A percentile compares a stretch with the other conserved stretches of the same genome.
These are phyloP conservation scores for Pestalotiopsis sp. DNA, from an alignment of 2,329 filamentous ascomycete species.

Conservation along the genomic window DNA sequence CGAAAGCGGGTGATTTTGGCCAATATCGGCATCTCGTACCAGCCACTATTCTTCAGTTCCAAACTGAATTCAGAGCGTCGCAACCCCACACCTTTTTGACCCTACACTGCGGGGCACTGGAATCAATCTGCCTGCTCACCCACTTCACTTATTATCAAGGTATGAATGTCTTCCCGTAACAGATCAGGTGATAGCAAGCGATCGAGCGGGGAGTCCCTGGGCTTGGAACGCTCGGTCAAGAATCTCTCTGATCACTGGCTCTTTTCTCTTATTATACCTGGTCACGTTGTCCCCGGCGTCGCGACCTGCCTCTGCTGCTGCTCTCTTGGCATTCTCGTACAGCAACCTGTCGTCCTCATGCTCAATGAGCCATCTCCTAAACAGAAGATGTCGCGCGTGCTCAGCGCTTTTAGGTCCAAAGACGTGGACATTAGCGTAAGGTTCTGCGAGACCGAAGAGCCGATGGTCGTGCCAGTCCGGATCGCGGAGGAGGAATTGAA, in stretches of 20 bases:
- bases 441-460: constrained; percentile 43
- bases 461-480: constrained; percentile 51
- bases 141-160: no score
- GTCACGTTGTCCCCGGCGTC: constrained; percentile 34
- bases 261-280: constrained; percentile 45
- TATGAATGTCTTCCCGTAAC: no score
- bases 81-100: no score
- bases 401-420: constrained; percentile 46
- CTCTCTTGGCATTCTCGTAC: constrained; percentile 42
- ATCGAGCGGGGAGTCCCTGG: background rate
- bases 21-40: no score
- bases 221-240: constrained; percentile 33
- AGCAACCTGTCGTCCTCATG: constrained; percentile 38
- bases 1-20: no score
- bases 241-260: constrained; percentile 42
- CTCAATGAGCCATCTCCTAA: constrained; percentile 45
- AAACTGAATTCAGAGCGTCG: no score
- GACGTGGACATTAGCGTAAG: constrained; percentile 50
- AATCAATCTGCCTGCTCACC: no score
- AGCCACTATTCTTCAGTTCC: no score
- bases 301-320: constrained; percentile 32
- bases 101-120: no score
- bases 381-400: constrained; percentile 43
- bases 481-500: constrained; percentile 48
- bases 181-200: background rate